Conservation (phyloP, 164 flowering plant species). For the Sextonia rubra region DNA sequence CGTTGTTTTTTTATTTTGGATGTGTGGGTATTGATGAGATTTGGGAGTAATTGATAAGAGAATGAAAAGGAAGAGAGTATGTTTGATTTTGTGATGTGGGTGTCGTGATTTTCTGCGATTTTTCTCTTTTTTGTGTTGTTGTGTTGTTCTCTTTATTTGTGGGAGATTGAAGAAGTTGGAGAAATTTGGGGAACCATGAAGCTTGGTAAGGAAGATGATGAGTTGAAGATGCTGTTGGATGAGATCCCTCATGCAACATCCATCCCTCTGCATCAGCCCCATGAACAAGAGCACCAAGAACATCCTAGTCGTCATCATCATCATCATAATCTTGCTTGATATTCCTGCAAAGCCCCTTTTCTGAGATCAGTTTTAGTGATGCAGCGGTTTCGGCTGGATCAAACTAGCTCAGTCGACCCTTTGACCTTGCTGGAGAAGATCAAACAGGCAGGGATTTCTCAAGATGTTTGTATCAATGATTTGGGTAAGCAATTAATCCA, state of each 20-base stretch:
- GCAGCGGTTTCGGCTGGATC: slow-evolving; percentile 68
- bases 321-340: neutral
- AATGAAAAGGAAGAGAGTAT: no score
- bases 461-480: slow-evolving; percentile 92
- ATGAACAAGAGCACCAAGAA: slow-evolving; percentile 6
- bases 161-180: no score
- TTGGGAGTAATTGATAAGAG: no score
- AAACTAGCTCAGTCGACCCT: slow-evolving; percentile 74
- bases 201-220: slow-evolving; percentile 18
- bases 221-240: slow-evolving; percentile 30
- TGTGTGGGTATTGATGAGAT: neutral
- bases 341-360: neutral
- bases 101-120: no score
- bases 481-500: slow-evolving; percentile 43
- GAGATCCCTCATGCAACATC: slow-evolving; percentile 38
- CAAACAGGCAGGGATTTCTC: slow-evolving; percentile 62
- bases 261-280: slow-evolving; percentile 19
- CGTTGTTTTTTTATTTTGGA: neutral
- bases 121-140: no score
- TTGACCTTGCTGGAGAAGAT: slow-evolving; percentile 67
- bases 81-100: no score
- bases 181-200: no score
- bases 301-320: no score
- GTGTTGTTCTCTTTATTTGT: no score
- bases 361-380: slow-evolving; percentile 12